These are phyloP conservation scores for Fusarium nelsonii DNA, from an alignment of 2,329 filamentous ascomycete species.

Conservation along the genomic window DNA sequence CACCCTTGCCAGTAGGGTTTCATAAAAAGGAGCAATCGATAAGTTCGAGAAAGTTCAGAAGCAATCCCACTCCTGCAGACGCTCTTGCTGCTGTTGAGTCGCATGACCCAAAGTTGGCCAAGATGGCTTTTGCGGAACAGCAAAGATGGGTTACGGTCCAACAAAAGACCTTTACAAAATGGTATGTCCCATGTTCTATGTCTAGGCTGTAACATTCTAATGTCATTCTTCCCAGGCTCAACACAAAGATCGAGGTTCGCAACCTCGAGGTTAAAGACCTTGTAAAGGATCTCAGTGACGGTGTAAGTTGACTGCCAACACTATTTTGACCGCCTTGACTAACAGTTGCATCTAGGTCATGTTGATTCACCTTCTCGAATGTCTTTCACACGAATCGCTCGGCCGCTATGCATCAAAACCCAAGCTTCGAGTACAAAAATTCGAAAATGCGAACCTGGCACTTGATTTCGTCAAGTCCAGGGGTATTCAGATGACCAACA, in stretches of 20 bases:
- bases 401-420: slow-evolving; percentile 97
- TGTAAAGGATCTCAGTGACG: slow-evolving; percentile 90
- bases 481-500: slow-evolving; percentile 97
- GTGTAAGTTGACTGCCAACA: slow-evolving; percentile 70
- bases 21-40: slow-evolving; percentile 42
- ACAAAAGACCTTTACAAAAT: slow-evolving; percentile 99
- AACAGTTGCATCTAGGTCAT: slow-evolving; percentile 72
- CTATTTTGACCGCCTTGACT: not conserved
- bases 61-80: slow-evolving; percentile 55
- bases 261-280: slow-evolving; percentile 87
- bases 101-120: slow-evolving; percentile 65
- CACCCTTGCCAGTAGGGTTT: slow-evolving; percentile 41
- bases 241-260: slow-evolving; percentile 89
- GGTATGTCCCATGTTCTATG: slow-evolving; percentile 55
- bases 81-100: slow-evolving; percentile 61
- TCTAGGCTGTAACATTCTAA: slow-evolving; percentile 2
- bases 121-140: slow-evolving; percentile 74
- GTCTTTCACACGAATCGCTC: slow-evolving; percentile 92
- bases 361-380: slow-evolving; percentile 96
- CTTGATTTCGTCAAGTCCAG: slow-evolving; percentile 92
- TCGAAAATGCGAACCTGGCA: slow-evolving; percentile 97
- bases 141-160: slow-evolving; percentile 83
- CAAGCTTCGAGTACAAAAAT: slow-evolving; percentile 94
- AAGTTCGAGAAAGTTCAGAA: slow-evolving; percentile 47
- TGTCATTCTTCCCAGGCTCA: slow-evolving; percentile 73